Evolutionary conservation across 768 basidiomycete species (phyloP).

Genomic region (Russula brevipes): DNA sequence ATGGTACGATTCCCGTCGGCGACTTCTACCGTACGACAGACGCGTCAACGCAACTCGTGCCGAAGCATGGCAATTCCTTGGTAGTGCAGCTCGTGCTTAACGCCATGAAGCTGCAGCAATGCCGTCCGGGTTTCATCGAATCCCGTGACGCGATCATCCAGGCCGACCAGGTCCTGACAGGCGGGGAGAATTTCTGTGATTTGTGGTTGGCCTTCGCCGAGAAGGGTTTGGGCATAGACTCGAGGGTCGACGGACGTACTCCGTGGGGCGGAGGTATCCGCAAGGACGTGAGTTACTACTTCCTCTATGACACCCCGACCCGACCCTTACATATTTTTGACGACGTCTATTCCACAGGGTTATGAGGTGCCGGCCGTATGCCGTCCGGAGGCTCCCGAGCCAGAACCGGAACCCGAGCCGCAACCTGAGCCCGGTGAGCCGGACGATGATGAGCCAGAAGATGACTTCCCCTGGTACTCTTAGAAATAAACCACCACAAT

Average conservation of each 20-base stretch:
- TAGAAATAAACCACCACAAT: background rate
- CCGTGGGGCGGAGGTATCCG: slow-evolving; percentile 94
- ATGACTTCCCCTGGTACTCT: background rate
- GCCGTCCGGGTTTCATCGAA: slow-evolving; percentile 85
- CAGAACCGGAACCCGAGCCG: slow-evolving; percentile 30
- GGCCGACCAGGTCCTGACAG: slow-evolving; percentile 85
- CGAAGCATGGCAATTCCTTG: slow-evolving; percentile 89
- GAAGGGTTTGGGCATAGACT: slow-evolving; percentile 77
- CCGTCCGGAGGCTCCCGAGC: slow-evolving; percentile 29
- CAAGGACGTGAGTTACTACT: slow-evolving; percentile 44
- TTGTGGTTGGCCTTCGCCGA: slow-evolving; percentile 83
- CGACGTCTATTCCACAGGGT: slow-evolving; percentile 33
- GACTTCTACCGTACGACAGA: slow-evolving; percentile 67
- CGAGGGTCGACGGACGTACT: slow-evolving; percentile 65
- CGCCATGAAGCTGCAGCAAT: slow-evolving; percentile 94
- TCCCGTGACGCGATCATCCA: slow-evolving; percentile 87
- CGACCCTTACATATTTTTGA: background rate
- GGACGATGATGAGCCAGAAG: slow-evolving; percentile 27
- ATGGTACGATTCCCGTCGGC: slow-evolving; percentile 59
- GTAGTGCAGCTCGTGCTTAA: slow-evolving; percentile 77
- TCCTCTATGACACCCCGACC: no score
- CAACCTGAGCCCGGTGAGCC: slow-evolving; percentile 34
- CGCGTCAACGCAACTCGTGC: slow-evolving; percentile 58
- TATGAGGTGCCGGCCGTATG: slow-evolving; percentile 40
- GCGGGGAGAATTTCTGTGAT: slow-evolving; percentile 86